Evolutionary conservation across 257 asterid species (phyloP).

Genomic region (Coffea canephora): DNA sequence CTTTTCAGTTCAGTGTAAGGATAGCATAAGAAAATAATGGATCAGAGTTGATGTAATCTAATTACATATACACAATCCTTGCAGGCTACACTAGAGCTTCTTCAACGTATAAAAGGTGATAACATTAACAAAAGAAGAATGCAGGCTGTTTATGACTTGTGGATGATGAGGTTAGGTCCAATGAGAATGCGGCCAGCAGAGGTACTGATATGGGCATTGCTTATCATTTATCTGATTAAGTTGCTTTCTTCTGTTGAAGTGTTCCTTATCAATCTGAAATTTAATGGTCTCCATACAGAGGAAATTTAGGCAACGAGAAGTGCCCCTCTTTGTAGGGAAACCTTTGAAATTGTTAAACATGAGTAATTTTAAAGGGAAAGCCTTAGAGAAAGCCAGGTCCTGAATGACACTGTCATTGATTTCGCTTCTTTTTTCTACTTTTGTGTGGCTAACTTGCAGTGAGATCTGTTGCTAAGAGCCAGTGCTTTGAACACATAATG

Average conservation of each 20-base stretch:
- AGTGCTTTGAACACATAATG: neutral
- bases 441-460: no score
- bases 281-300: neutral
- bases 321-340: neutral
- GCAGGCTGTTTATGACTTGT: conserved; percentile 52
- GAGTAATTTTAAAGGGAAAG: neutral
- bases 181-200: conserved; percentile 35
- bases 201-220: conserved; percentile 32
- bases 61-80: conserved; percentile 9
- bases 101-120: conserved; percentile 45
- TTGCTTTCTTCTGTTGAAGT: neutral
- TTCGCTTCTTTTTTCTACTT: neutral
- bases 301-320: neutral
- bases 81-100: conserved; percentile 75
- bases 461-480: neutral
- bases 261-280: neutral
- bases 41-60: neutral
- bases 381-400: neutral
- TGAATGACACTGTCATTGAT: neutral
- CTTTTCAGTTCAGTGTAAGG: neutral
- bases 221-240: conserved; percentile 5
- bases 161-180: conserved; percentile 64
- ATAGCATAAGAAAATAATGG: neutral
- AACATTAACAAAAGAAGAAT: conserved; percentile 30
- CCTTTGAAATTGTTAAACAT: neutral